Evolutionary conservation across 192 early-diverging fungal species (phyloP).

Genomic region (Podila epicladia): DNA sequence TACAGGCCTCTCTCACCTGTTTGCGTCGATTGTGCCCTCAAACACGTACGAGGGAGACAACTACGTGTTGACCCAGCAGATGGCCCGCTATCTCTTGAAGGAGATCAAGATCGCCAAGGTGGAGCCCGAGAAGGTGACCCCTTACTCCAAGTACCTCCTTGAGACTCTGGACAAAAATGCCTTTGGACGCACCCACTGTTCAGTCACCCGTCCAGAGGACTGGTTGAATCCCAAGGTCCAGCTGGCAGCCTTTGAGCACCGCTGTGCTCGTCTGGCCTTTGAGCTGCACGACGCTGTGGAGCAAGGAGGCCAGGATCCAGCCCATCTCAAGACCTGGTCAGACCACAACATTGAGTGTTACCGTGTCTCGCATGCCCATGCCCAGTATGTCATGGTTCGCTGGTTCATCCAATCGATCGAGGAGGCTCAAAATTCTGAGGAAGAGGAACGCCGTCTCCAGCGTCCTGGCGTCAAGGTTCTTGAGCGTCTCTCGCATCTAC

Average conservation of each 20-base stretch:
- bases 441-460: constrained; percentile 18
- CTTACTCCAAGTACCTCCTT: constrained; percentile 40
- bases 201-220: constrained; percentile 41
- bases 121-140: constrained; percentile 34
- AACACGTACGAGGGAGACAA: constrained; percentile 88
- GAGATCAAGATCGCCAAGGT: constrained; percentile 42
- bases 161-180: constrained; percentile 5
- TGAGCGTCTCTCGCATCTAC: constrained; percentile 33
- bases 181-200: constrained; percentile 22
- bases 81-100: constrained; percentile 75
- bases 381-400: constrained; percentile 60
- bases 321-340: constrained; percentile 35
- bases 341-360: constrained; percentile 59
- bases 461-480: constrained; percentile 10
- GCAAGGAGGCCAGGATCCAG: constrained; percentile 19
- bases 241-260: constrained; percentile 59
- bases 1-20: constrained; percentile 74
- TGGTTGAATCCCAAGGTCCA: constrained; percentile 53
- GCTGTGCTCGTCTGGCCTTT: constrained; percentile 54
- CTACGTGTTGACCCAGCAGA: constrained; percentile 87
- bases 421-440: constrained; percentile 20
- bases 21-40: constrained; percentile 73
- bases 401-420: constrained; percentile 56
- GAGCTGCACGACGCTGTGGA: constrained; percentile 54
- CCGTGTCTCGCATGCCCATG: constrained; percentile 62